Evolutionary conservation across 1,284 basidiomycete species (phyloP).

Genomic region (Ustilago cynodontis): DNA sequence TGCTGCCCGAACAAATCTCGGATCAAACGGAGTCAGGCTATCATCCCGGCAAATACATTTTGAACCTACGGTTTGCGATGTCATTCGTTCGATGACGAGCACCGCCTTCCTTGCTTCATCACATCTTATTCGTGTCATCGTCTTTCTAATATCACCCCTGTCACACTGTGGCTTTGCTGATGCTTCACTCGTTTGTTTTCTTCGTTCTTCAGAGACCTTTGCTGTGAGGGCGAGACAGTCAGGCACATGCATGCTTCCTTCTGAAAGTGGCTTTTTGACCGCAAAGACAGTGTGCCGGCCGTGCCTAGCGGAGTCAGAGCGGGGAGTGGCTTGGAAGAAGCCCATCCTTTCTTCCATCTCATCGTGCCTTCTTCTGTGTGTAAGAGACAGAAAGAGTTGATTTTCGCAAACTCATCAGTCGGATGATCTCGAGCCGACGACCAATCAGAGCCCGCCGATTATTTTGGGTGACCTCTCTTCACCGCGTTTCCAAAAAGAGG

Average conservation of each 20-base stretch:
- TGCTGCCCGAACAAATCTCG: slow-evolving; percentile 24
- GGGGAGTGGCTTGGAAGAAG: slow-evolving; percentile 6
- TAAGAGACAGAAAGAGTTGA: background rate
- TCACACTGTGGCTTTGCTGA: background rate
- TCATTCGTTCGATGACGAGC: background rate
- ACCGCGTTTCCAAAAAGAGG: background rate
- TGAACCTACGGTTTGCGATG: slow-evolving; percentile 18
- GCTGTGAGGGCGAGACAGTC: background rate
- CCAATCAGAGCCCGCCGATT: slow-evolving; percentile 33
- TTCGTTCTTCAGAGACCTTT: background rate
- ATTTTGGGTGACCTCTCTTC: background rate
- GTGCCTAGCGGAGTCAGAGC: background rate
- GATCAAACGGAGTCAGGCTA: slow-evolving; percentile 40
- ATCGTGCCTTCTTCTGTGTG: background rate
- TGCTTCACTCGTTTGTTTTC: background rate
- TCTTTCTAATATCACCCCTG: background rate
- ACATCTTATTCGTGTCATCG: background rate
- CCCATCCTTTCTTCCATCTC: background rate
- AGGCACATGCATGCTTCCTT: background rate
- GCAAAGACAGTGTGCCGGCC: background rate
- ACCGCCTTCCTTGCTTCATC: slow-evolving; percentile 2
- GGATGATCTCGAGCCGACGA: slow-evolving; percentile 26
- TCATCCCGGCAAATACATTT: slow-evolving; percentile 19
- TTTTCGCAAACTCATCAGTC: slow-evolving; percentile 16
- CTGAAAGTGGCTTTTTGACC: background rate